These are phyloP conservation scores for Daldinia vernicosa DNA, from an alignment of 495 filamentous ascomycete genomes.

Conservation along the genomic window DNA sequence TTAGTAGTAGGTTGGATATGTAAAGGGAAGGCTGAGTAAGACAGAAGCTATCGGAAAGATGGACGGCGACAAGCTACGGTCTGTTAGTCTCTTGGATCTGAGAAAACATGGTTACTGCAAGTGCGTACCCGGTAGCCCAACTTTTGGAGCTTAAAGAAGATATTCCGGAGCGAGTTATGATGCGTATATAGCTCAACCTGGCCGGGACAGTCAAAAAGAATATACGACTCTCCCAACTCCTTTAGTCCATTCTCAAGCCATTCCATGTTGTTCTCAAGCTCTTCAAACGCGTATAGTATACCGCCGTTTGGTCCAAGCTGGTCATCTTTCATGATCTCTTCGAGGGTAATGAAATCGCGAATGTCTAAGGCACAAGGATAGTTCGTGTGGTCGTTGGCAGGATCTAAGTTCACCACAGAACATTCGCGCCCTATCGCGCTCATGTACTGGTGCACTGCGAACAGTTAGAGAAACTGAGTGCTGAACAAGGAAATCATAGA, in stretches of 20 bases:
- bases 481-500: neutral
- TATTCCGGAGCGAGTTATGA: conserved; percentile 86
- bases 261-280: conserved; percentile 89
- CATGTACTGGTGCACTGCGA: conserved; percentile 90
- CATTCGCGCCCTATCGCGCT: conserved; percentile 92
- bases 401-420: conserved; percentile 95
- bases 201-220: conserved; percentile 95
- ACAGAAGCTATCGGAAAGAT: conserved; percentile 91
- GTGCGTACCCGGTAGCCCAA: conserved; percentile 83
- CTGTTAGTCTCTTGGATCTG: conserved; percentile 8
- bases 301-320: conserved; percentile 92
- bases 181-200: conserved; percentile 98
- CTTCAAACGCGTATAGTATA: conserved; percentile 91
- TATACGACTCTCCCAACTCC: conserved; percentile 84
- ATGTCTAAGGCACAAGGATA: conserved; percentile 92
- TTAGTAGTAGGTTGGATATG: conserved; percentile 90
- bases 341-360: conserved; percentile 83
- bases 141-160: conserved; percentile 90
- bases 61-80: conserved; percentile 82
- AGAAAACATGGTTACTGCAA: conserved; percentile 17
- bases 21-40: conserved; percentile 92
- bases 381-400: conserved; percentile 86
- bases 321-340: conserved; percentile 95
- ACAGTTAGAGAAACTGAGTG: neutral
- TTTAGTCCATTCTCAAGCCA: conserved; percentile 85